Evolutionary conservation across 352 stramenopile species (phyloP), one percentile per base, ranked within the genome.

Genomic region (Pythium rhizo-oryzae): DNA sequence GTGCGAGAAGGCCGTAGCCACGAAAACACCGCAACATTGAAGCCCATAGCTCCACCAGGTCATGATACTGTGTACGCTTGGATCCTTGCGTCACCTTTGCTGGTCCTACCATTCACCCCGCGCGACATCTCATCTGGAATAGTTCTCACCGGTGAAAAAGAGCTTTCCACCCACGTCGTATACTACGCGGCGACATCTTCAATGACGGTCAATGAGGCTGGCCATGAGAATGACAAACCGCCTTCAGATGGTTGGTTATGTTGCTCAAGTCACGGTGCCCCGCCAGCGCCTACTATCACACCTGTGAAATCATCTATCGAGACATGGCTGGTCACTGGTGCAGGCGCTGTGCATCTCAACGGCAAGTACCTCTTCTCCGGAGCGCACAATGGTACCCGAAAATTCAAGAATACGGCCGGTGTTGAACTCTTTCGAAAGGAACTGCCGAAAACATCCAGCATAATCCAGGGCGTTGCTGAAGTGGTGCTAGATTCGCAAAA

Each of bases 351-450:
- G 0, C 74, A 87, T 54, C 58, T 92, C 5, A 94, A 94, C 56
- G 82, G 82, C 4, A 81, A 80, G 15, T 92, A 91, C 50, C 76
- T 94, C 23, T 66, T 79, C 5, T 86, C 55, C 52, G 86, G 86
- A n/a, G 57, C 73, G 0, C 82, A 91, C 51, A 80, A 90, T 30
- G 53, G 64, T 13, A 79, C 76, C 5, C 46, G 58, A 21, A 85
- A 77, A 60, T 94, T 92, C 65, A 94, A 88, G 67, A 89, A 78
- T 8, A 59, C 84, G 0, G 60, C 74, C 25, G 86, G 86, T 0
- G 71, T 92, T 7, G 86, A 94, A 58, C 72, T 94, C 5, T 94
- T 94, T 65, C 79, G 86, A 7, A 94, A 92, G 35, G 70, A 74
- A 44, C 55, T 93, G 0, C 75, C 77, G 21, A 69, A 78, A 23